These are phyloP conservation scores for Microdochium bolleyi DNA, from an alignment of 2,329 filamentous ascomycete genomes.

Conservation along the genomic window DNA sequence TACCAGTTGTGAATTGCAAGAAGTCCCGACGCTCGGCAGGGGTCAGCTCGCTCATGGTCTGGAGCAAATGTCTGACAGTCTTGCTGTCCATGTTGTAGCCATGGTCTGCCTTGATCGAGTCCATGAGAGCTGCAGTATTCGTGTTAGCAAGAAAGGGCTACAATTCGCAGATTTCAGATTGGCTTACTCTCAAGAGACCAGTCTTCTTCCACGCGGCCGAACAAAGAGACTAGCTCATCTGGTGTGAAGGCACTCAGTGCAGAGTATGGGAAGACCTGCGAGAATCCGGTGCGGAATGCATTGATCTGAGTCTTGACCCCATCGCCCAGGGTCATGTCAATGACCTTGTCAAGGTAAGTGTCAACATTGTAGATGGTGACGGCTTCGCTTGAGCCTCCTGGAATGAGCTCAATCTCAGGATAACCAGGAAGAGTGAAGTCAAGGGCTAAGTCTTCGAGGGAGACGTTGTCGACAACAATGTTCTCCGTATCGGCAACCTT, in stretches of 20 bases:
- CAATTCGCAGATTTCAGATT: not conserved
- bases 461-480: conserved; percentile 67
- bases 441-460: conserved; percentile 78
- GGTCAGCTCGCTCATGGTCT: conserved; percentile 85
- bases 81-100: conserved; percentile 98
- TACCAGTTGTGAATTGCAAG: conserved; percentile 95
- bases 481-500: conserved; percentile 63
- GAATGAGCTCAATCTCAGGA: conserved; percentile 72
- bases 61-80: conserved; percentile 86
- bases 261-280: conserved; percentile 91
- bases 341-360: conserved; percentile 76
- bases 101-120: conserved; percentile 97
- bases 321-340: conserved; percentile 83
- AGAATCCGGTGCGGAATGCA: conserved; percentile 85
- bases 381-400: conserved; percentile 63
- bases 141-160: conserved; percentile 9
- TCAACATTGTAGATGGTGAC: conserved; percentile 92
- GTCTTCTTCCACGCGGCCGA: conserved; percentile 87
- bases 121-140: conserved; percentile 66
- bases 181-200: conserved; percentile 93
- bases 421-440: conserved; percentile 96
- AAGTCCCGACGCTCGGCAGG: conserved; percentile 77
- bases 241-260: conserved; percentile 91
- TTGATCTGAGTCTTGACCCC: conserved; percentile 86
- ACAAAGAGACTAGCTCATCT: conserved; percentile 88